Base-by-base conservation (phyloP, 2,329 filamentous ascomycete species). In the Pseudocercospora vitis region DNA sequence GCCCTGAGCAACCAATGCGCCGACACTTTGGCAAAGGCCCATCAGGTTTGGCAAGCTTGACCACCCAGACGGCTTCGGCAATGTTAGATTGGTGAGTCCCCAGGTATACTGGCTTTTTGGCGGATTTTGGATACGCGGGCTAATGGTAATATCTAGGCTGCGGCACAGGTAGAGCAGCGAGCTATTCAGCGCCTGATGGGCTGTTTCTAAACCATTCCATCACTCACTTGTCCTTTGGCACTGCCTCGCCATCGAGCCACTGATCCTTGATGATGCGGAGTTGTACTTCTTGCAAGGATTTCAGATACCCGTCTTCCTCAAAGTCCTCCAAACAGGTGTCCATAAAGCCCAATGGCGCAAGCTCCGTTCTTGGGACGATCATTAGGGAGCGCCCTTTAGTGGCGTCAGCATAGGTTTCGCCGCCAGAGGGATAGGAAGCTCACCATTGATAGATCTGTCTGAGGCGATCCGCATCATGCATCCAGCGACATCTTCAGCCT, bases 401-500 rank as follows among this genome's bases (percentile, higher is more conserved):
- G 37, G 11, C 8, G 9, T 48, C 31, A 42, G 37, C 37, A 42
- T 24, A 12, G 18, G 8, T n/a, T n/a, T n/a, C n/a, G n/a, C n/a
- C n/a, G n/a, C n/a, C n/a, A n/a, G n/a, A n/a, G n/a, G n/a, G n/a
- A n/a, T n/a, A n/a, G n/a, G n/a, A n/a, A n/a, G 37, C 37, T 46
- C 42, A 46, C 42, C 24, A 11, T 46, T 46, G 9, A 46, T 16
- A 46, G 42, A 46, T 32, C n/a, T 24, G 21, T 35, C 52, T 11
- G 35, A n/a, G 7, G 54, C 44, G 49, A 70, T 71, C 7, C 69
- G 63, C 46, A 66, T 67, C 59, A 69, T 66, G 52, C 71, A 71
- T 8, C 53, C 62, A 11, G 70, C 67, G 33, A 71, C 55, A 52
- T 70, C 65, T 51, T 62, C 59, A 56, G 59, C 50, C 57, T 69